Percentiles rank a stretch among this genome's conserved stretches.
Evolutionary conservation across 1,284 basidiomycete species (phyloP).

Genomic region (Trichosporon sp.): DNA sequence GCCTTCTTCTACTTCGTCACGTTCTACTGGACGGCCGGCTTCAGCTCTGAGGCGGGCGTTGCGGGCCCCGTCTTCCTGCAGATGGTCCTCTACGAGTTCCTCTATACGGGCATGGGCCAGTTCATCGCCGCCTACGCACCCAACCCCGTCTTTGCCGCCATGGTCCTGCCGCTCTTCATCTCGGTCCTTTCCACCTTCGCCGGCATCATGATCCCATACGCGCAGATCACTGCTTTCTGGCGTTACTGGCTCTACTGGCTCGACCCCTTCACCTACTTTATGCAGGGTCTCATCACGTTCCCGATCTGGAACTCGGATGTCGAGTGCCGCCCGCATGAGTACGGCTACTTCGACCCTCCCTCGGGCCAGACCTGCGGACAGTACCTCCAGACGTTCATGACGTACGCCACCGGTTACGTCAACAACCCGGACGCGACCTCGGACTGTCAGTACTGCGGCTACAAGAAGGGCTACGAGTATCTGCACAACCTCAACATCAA

Average conservation of each 20-base stretch:
- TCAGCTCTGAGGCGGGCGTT: conserved; percentile 8
- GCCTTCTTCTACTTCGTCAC: conserved; percentile 22
- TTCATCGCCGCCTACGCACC: conserved; percentile 36
- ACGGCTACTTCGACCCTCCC: conserved; percentile 40
- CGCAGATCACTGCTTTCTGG: conserved; percentile 35
- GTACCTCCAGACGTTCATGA: conserved; percentile 33
- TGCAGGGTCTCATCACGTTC: conserved; percentile 31
- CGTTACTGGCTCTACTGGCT: conserved; percentile 39
- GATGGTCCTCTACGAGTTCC: conserved; percentile 47
- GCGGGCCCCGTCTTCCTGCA: conserved; percentile 40
- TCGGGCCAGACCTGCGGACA: conserved; percentile 37
- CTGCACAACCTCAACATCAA: conserved; percentile 34
- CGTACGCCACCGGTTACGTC: conserved; percentile 29
- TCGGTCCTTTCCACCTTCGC: conserved; percentile 28
- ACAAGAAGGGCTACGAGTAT: conserved; percentile 37
- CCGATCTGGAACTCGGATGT: conserved; percentile 34
- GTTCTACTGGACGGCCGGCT: conserved; percentile 17
- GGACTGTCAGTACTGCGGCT: conserved; percentile 38
- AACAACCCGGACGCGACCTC: conserved; percentile 33
- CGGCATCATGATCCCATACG: conserved; percentile 36
- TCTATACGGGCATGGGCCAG: conserved; percentile 42
- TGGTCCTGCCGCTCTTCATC: conserved; percentile 23
- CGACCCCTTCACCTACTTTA: conserved; percentile 40
- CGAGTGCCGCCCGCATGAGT: conserved; percentile 39
- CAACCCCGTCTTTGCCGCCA: conserved; percentile 40